Base-by-base conservation (phyloP, 176 grass and related monocot genomes). In the Puya raimondii region DNA sequence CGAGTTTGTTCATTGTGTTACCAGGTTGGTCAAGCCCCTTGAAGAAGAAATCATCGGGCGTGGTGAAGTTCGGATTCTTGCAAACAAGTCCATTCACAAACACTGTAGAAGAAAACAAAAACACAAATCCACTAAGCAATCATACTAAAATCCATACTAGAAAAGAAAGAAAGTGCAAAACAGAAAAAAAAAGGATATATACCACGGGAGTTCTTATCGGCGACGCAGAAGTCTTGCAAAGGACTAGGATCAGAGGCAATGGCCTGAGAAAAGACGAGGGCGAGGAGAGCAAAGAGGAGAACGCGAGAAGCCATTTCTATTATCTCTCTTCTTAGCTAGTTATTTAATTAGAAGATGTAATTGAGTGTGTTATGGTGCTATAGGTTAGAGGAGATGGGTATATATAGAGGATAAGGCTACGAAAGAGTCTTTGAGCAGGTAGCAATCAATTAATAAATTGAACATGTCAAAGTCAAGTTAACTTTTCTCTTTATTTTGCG, bases 211-310 rank as follows among this genome's bases (percentile, higher is more conserved):
- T 66, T 53, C 2, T 10, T 9, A 21, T 78, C 18, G 29, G 70
- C 75, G 3, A 84, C 81, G 12, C 70, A 84, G 53, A 74, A 79
- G 51, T 79, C 70, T 64, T 78, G 81, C 15, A 79, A 29, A 14
- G 68, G 75, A 23, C 81, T 70, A 7, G 81, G 81, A 49, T 78
- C 74, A 42, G 70, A 47, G 7, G 81, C 63, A 66, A 64, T 54
- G 14, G 27, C 48, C 25, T 66, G 68, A 23, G 50, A 14, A 9
- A 42, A 18, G 2, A 59, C 57, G 17, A 67, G 12, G 22, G 74
- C 49, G 0, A 83, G 14, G 12, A 73, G 47, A 13, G 69, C 57
- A 14, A 83, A 13, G 12, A 73, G 29, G 63, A 83, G 18, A 66
- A n/a, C 17, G 9, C 42, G 57, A 17, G 27, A 23, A 14, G 80